phyloP scores from a whole-genome alignment of 148 eudicot species.

The Spergularia bocconei region DNA sequence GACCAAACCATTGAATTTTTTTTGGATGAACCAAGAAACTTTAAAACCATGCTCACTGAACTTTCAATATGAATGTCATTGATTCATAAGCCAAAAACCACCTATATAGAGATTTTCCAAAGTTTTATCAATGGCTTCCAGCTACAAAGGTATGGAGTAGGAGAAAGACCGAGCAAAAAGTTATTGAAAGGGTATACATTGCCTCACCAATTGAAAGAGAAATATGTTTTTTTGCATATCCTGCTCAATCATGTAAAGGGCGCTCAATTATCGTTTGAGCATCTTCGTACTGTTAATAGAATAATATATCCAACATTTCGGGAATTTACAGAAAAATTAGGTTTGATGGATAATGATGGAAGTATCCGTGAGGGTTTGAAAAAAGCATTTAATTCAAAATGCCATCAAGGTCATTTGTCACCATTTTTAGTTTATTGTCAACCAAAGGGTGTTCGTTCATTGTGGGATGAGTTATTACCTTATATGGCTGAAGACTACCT shows the following conservation, averaged over 20 bases:
- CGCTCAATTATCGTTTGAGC: constrained; percentile 1
- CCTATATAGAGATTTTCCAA: neutral
- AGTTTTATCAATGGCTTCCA: neutral
- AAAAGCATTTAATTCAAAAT: too few species aligned
- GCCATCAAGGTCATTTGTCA: too few species aligned
- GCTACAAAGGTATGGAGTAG: neutral
- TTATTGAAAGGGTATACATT: neutral
- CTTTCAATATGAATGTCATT: neutral
- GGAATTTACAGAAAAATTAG: neutral
- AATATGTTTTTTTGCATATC: neutral
- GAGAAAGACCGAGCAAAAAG: neutral
- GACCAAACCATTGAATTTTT: neutral
- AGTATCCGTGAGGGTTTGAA: too few species aligned
- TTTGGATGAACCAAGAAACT: neutral
- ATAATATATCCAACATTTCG: neutral
- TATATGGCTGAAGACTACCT: constrained; percentile 2
- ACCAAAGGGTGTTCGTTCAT: too few species aligned
- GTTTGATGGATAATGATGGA: too few species aligned
- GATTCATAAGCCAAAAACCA: neutral
- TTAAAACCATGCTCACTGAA: neutral
- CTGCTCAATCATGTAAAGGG: neutral
- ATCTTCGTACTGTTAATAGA: neutral
- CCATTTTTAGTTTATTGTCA: too few species aligned
- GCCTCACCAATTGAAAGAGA: neutral
- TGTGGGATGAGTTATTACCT: neutral